Conservation (phyloP, 768 basidiomycete genomes). For the Trametes villosa region DNA sequence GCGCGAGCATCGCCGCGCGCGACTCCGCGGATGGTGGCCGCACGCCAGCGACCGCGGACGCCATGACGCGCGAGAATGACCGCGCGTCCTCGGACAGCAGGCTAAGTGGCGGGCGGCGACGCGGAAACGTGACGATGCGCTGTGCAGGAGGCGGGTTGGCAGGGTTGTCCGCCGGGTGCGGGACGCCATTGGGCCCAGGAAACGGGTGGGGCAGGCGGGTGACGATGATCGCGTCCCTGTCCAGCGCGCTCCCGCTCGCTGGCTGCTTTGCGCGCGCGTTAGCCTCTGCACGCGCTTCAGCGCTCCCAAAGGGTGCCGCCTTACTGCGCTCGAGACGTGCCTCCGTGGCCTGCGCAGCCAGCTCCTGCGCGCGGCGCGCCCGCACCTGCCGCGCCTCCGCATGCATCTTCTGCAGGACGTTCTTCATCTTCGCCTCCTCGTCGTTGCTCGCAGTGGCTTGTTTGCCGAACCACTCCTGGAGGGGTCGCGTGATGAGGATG, state of each 20-base stretch:
- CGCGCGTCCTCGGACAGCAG: slow-evolving; percentile 13
- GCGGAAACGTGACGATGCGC: slow-evolving; percentile 13
- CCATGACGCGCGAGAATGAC: slow-evolving; percentile 19
- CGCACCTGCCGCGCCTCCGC: slow-evolving; percentile 11
- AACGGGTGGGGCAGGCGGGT: slow-evolving; percentile 15
- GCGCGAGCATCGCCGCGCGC: slow-evolving; percentile 17
- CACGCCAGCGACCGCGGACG: slow-evolving; percentile 8
- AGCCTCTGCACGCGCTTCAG: slow-evolving; percentile 18
- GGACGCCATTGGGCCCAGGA: neutral
- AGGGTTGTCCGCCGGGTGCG: neutral
- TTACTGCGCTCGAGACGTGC: slow-evolving; percentile 15
- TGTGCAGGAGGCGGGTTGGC: slow-evolving; percentile 6
- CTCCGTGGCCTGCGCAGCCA: neutral
- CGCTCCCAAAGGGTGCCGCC: slow-evolving; percentile 19
- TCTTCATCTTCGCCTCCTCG: slow-evolving; percentile 18
- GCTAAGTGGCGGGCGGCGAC: slow-evolving; percentile 14
- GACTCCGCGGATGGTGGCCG: slow-evolving; percentile 14
- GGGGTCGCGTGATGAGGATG: slow-evolving; percentile 21
- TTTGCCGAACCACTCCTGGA: slow-evolving; percentile 23
- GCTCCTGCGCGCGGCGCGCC: neutral
- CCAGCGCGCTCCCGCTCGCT: neutral
- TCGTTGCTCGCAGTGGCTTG: slow-evolving; percentile 16
- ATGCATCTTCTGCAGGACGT: slow-evolving; percentile 10
- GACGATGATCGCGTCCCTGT: slow-evolving; percentile 11
- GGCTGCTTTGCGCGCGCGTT: slow-evolving; percentile 13